A percentile compares a stretch with the other conserved stretches of the same genome.
Conservation (phyloP, 2,329 filamentous ascomycete species). For the Colletotrichum australisinense region DNA sequence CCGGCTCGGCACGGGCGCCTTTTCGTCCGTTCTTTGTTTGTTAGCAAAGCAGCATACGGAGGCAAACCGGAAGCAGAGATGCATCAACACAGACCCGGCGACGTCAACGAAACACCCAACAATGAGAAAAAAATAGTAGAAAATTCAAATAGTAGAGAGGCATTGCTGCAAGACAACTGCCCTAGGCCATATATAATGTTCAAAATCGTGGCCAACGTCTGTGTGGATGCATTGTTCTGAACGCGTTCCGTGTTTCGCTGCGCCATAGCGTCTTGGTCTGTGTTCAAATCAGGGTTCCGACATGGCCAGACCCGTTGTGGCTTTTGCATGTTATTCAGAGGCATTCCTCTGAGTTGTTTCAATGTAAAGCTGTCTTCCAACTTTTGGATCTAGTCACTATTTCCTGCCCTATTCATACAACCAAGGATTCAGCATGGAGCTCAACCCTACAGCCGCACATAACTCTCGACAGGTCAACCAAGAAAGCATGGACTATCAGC, state of each 20-base stretch:
- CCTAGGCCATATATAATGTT: too few species aligned
- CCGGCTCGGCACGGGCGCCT: neutral
- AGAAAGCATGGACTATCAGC: neutral
- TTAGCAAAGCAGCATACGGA: neutral
- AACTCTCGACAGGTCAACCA: neutral
- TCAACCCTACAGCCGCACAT: neutral
- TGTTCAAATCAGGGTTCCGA: neutral
- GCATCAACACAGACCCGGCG: neutral
- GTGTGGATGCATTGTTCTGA: constrained; percentile 8
- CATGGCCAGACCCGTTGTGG: neutral
- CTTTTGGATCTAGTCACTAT: neutral
- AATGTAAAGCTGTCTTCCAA: neutral
- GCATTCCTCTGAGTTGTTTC: neutral
- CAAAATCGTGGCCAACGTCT: neutral
- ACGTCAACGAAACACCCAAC: neutral
- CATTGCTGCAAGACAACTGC: too few species aligned
- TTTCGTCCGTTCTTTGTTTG: neutral
- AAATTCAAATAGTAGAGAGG: neutral
- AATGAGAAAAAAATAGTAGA: too few species aligned
- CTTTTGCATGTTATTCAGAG: neutral
- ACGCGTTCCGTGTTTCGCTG: constrained; percentile 8
- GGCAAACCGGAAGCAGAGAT: neutral
- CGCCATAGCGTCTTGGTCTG: constrained; percentile 2
- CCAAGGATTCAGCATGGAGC: neutral
- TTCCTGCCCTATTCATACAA: neutral